These are phyloP conservation scores for Byssochlamys sp. DNA, from an alignment of 2,329 filamentous ascomycete species.

Conservation along the genomic window DNA sequence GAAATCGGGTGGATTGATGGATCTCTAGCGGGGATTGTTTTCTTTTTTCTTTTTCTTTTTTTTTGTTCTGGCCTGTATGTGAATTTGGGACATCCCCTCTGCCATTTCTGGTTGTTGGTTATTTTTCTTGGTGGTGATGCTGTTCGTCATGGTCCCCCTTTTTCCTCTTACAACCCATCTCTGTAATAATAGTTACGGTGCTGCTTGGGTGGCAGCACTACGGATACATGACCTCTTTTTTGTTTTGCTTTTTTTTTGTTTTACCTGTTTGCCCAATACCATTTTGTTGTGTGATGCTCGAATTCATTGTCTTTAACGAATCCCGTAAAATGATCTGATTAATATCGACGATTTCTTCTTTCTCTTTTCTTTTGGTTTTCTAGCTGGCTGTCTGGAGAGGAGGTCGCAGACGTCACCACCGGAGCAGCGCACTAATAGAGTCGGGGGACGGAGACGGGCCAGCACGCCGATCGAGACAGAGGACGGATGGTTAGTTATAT, in stretches of 20 bases:
- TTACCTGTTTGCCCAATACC: not conserved
- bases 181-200: conserved; percentile 3
- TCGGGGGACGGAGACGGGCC: not conserved
- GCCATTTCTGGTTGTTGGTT: not conserved
- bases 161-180: not conserved
- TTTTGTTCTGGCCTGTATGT: not conserved
- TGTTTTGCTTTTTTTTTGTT: not conserved
- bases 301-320: not conserved
- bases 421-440: not conserved
- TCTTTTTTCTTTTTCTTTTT: not conserved
- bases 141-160: not conserved
- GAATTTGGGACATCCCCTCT: not conserved
- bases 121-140: not conserved
- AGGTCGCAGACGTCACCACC: not conserved
- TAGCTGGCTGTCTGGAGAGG: not conserved
- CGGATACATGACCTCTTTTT: not conserved
- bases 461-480: not conserved
- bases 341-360: not conserved
- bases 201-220: not conserved
- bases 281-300: not conserved
- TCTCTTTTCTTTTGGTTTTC: not conserved
- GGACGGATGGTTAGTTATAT: not conserved
- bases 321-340: no score
- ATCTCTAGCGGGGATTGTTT: not conserved
- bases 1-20: not conserved